Evolutionary conservation across 805 yeast species (phyloP), one percentile per base, ranked within the genome.

Genomic region (Kodamaea fukazawae): DNA sequence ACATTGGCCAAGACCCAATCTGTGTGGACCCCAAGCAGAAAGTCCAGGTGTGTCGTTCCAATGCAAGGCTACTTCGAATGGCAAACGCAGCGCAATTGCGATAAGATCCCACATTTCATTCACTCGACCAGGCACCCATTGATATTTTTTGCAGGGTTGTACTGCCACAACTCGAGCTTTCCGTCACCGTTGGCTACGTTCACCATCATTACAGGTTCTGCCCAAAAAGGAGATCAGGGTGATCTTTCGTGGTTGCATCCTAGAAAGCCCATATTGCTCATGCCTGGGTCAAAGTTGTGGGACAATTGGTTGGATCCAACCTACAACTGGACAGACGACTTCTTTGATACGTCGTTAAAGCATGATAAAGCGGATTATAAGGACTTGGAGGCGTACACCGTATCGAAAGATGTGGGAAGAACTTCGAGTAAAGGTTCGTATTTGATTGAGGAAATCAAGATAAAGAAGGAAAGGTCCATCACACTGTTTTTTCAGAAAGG

Each of bases 51-150:
- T 56, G 80, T 83, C 1, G 77, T 88, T 0, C 91, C 95, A 0
- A 73, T 86, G 29, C 75, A 77, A 51, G 96, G 96, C 0, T 90
- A 90, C 58, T 90, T 77, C 54, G 97, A 90, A 60, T 90, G 97
- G 96, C 63, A 55, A 38, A 60, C 55, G 18, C 37, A 34, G 14
- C 45, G 51, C 22, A 63, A 58, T 31, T 53, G 52, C 3, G 65
- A 64, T 7, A 83, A 79, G 53, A 57, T 58, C 0, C 96, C 96
- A 0, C 78, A 82, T 55, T 90, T 66, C 52, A 70, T 89, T 12
- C 75, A 70, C 25, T 68, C 83, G 23, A 71, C 68, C 30, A 77
- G 74, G 41, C 59, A 62, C 0, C 63, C 75, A 6, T 48, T 89
- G 30, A 61, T 84, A 59, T 86, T 75, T 54, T 58, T 87, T 15